These are phyloP conservation scores for Herpetomonas samuelpessoai DNA, from an alignment of 208 protist species.

Conservation along the genomic window DNA sequence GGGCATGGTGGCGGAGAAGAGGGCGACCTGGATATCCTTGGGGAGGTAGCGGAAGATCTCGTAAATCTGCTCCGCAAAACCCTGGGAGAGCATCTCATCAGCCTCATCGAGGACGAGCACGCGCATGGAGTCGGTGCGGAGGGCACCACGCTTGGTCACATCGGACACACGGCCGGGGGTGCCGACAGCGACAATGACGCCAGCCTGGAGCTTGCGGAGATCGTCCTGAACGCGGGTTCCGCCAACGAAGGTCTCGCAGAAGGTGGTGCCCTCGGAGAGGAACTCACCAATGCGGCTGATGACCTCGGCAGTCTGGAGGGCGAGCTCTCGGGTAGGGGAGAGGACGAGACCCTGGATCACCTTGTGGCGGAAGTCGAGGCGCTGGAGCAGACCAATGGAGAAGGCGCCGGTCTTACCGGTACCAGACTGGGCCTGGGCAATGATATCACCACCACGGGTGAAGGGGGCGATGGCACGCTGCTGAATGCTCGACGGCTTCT, in stretches of 20 bases:
- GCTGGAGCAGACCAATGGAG: constrained; percentile 94
- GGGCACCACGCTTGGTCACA: constrained; percentile 93
- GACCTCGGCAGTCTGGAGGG: constrained; percentile 96
- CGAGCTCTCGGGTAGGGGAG: constrained; percentile 96
- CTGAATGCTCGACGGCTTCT: constrained; percentile 99
- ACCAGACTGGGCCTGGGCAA: constrained; percentile 97
- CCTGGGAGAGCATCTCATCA: constrained; percentile 98
- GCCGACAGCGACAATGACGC: constrained; percentile 95
- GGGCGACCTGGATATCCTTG: constrained; percentile 95
- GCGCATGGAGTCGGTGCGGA: constrained; percentile 89
- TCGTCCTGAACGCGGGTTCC: constrained; percentile 96
- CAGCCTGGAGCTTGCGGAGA: constrained; percentile 90
- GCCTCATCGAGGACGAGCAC: constrained; percentile 99
- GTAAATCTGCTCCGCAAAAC: constrained; percentile 99
- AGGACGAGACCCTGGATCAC: constrained; percentile 95
- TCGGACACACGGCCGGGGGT: constrained; percentile 98
- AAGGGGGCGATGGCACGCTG: constrained; percentile 98
- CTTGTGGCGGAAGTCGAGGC: constrained; percentile 86
- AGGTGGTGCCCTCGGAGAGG: constrained; percentile 78
- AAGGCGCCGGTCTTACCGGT: constrained; percentile 99
- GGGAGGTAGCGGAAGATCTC: constrained; percentile 98
- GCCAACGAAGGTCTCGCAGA: constrained; percentile 91
- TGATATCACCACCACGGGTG: constrained; percentile 94
- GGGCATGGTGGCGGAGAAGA: constrained; percentile 99
- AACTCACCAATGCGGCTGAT: constrained; percentile 96